Conservation (phyloP, 495 filamentous ascomycete species). For the Jackrogersella minutella region DNA sequence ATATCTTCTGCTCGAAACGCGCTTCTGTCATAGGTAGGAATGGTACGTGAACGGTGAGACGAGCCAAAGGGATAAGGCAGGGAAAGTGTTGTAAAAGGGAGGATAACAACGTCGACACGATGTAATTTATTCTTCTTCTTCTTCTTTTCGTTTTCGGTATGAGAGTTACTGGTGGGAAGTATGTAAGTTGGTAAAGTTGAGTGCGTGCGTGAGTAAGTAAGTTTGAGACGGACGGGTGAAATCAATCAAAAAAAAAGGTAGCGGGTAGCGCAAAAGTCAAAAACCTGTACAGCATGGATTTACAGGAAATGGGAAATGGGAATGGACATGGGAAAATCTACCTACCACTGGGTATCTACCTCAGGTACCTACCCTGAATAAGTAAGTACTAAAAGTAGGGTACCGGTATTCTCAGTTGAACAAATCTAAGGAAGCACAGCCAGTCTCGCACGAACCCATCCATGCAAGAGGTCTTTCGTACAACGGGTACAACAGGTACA, state of each 20-base stretch:
- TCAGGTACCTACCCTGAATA: no score
- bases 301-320: no score
- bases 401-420: constrained; percentile 22
- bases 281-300: constrained; percentile 9
- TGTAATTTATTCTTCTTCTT: constrained; percentile 7
- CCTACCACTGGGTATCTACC: neutral
- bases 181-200: no score
- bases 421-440: constrained; percentile 19
- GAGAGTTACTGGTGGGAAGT: no score
- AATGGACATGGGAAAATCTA: constrained; percentile 25
- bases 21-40: constrained; percentile 17
- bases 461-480: no score
- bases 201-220: neutral
- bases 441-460: constrained; percentile 33
- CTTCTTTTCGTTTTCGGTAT: constrained; percentile 2
- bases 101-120: constrained; percentile 22
- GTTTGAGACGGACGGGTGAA: constrained; percentile 34
- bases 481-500: constrained; percentile 35
- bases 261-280: constrained; percentile 31
- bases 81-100: neutral
- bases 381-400: no score
- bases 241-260: no score
- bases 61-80: neutral
- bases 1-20: constrained; percentile 15
- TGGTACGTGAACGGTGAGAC: neutral